These are phyloP conservation scores for Hirsutella thompsonii DNA, from an alignment of 2,329 filamentous ascomycete genomes.

Conservation along the genomic window DNA sequence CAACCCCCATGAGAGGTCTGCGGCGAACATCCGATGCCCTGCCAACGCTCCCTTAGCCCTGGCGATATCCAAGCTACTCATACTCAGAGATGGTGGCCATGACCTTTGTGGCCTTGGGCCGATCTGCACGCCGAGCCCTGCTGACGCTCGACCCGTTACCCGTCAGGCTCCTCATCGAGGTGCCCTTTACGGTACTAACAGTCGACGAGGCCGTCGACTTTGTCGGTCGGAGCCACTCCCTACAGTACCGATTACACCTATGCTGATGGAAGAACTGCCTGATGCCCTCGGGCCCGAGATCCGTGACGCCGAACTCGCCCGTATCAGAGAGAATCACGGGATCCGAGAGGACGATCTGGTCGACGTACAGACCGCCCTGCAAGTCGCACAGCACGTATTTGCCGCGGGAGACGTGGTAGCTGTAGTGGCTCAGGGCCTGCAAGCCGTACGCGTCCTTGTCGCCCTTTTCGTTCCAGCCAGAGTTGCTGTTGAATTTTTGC, in stretches of 20 bases:
- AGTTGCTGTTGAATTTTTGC: conserved; percentile 31
- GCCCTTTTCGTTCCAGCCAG: conserved; percentile 20
- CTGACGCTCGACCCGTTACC: no score
- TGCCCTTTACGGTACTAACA: no score
- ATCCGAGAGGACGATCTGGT: conserved; percentile 23
- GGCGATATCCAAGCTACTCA: no score
- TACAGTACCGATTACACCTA: conserved; percentile 18
- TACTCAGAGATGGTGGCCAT: no score
- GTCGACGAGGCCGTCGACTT: background rate
- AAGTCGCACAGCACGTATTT: conserved; percentile 26
- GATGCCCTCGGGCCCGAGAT: conserved; percentile 24
- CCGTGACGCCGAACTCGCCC: conserved; percentile 22
- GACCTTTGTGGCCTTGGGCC: no score
- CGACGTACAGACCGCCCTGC: conserved; percentile 25
- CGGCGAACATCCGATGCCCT: no score
- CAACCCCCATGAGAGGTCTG: no score
- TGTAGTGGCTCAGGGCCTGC: conserved; percentile 31
- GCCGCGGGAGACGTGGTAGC: conserved; percentile 23
- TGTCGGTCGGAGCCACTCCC: background rate
- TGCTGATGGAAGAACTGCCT: conserved; percentile 25
- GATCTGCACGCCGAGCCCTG: no score
- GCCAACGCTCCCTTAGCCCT: no score
- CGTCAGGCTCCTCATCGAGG: no score
- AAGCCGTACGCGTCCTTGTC: conserved; percentile 20
- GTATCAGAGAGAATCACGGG: conserved; percentile 25